Percentiles rank a stretch among this genome's conserved stretches.
Conservation (phyloP, 768 basidiomycete genomes). For the Albatrellus ellisii region DNA sequence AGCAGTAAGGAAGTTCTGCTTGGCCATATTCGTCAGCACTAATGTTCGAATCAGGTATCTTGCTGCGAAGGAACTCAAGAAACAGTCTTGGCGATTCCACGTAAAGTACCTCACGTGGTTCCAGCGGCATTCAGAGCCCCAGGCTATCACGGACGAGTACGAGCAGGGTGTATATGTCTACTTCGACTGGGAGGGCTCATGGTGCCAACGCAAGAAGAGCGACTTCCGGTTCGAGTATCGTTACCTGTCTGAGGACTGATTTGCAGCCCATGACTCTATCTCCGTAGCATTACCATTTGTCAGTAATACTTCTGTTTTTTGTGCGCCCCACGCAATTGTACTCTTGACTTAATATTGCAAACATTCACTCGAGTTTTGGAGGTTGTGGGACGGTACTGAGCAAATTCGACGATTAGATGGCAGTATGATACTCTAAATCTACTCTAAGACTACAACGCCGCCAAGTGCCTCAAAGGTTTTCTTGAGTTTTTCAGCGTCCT, state of each 20-base stretch:
- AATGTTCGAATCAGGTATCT: conserved; percentile 47
- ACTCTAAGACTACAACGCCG: conserved; percentile 78
- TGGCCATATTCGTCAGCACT: not conserved
- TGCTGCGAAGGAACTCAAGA: conserved; percentile 93
- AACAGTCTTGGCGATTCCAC: conserved; percentile 98
- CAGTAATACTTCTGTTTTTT: too few relatives aligned
- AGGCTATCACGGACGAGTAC: conserved; percentile 98
- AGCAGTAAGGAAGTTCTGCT: conserved; percentile 51
- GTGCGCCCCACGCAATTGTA: too few relatives aligned
- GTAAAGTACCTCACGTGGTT: conserved; percentile 99
- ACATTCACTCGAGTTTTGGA: too few relatives aligned
- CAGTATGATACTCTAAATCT: too few relatives aligned
- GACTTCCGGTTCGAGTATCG: conserved; percentile 97
- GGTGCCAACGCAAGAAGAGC: conserved; percentile 97
- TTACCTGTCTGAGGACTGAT: conserved; percentile 82
- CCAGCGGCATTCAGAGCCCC: conserved; percentile 95
- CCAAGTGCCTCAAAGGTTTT: conserved; percentile 83
- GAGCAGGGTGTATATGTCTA: conserved; percentile 99
- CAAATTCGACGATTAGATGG: too few relatives aligned
- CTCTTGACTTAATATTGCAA: too few relatives aligned
- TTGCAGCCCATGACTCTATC: not conserved
- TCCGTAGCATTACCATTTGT: too few relatives aligned
- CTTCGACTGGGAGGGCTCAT: conserved; percentile 98
- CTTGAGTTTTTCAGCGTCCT: conserved; percentile 95
- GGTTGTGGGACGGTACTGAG: too few relatives aligned